Evolutionary conservation across 2,329 filamentous ascomycete species (phyloP), one percentile per base, ranked within the genome.

Genomic region (Aspergillus pseudoglaucus): DNA sequence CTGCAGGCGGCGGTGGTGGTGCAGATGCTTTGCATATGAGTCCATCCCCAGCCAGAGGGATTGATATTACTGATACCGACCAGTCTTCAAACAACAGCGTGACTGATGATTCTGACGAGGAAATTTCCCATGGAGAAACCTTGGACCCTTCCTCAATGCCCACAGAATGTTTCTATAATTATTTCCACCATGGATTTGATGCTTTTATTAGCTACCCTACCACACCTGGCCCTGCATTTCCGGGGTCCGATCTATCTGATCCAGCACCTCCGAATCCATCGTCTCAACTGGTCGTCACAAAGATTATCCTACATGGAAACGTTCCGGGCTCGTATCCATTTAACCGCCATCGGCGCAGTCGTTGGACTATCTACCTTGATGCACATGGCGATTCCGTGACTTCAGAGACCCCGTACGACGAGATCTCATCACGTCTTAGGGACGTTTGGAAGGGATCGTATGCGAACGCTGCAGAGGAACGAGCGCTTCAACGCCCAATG

Each of bases 251-350:
- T n/a, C 45, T 57, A 18, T 55, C 59, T 15, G 65, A 69, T 35
- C 58, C 61, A 5, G 55, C 58, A 0, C 57, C 59, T 44, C 62
- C 60, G 4, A 58, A 59, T 6, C 56, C 59, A 15, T 60, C 62
- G 0, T 82, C 88, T 49, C 83, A 85, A 37, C 76, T 95, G 9
- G 88, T 93, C 0, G 90, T 87, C 5, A 93, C 88, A 0, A 97
- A 97, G 64, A 67, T 98, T n/a, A 82, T 97, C 15, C 77, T 98
- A 2, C 93, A 98, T 66, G 89, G 87, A 39, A 98, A 98, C 60
- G 83, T 97, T 2, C 93, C 93, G 1, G 93, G 93, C 0, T 95
- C 90, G 1, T 97, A 96, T 65, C 88, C 91, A 9, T 98, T 98
- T 72, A 97, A 98, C 68, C 82, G 93, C 4, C 90, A 97, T 66